These are phyloP conservation scores for Claviceps africana DNA, from an alignment of 2,329 filamentous ascomycete species.

Conservation along the genomic window DNA sequence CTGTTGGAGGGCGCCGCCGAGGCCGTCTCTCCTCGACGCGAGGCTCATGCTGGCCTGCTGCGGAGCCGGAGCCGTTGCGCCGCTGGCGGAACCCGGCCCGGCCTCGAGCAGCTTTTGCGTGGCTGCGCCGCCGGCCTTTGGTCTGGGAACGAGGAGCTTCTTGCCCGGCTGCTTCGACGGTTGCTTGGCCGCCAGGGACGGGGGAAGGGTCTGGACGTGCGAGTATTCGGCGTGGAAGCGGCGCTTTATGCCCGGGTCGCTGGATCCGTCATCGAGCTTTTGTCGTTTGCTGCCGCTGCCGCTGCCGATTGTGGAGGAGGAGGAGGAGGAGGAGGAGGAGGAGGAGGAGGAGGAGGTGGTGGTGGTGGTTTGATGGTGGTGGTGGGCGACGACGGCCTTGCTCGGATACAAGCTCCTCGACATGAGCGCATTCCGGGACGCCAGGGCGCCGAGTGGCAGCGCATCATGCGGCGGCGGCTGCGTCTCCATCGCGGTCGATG, in stretches of 20 bases:
- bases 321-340: conserved; percentile 4
- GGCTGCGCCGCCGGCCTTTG: conserved; percentile 11
- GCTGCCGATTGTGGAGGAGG: conserved; percentile 2
- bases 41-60: conserved; percentile 14
- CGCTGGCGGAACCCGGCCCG: background rate
- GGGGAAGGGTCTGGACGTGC: conserved; percentile 61
- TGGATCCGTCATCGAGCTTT: conserved; percentile 22
- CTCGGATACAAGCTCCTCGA: conserved; percentile 20
- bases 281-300: conserved; percentile 21
- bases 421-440: conserved; percentile 20
- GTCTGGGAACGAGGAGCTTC: conserved; percentile 9
- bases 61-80: background rate
- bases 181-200: conserved; percentile 66
- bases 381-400: conserved; percentile 11
- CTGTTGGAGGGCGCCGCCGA: conserved; percentile 7
- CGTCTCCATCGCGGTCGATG: conserved; percentile 18
- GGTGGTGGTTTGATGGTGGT: background rate
- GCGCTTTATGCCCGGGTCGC: conserved; percentile 21
- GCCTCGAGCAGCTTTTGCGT: conserved; percentile 29
- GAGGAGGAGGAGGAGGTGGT: too few species aligned
- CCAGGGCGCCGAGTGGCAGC: conserved; percentile 21
- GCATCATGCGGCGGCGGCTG: conserved; percentile 18
- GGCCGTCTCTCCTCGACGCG: conserved; percentile 14
- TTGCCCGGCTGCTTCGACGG: conserved; percentile 30
- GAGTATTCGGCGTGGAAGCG: conserved; percentile 64